Evolutionary conservation across 1,139 yeast genomes (phyloP), one percentile per base, ranked within the genome.

Genomic region (Debaryomycetaceae sp.): DNA sequence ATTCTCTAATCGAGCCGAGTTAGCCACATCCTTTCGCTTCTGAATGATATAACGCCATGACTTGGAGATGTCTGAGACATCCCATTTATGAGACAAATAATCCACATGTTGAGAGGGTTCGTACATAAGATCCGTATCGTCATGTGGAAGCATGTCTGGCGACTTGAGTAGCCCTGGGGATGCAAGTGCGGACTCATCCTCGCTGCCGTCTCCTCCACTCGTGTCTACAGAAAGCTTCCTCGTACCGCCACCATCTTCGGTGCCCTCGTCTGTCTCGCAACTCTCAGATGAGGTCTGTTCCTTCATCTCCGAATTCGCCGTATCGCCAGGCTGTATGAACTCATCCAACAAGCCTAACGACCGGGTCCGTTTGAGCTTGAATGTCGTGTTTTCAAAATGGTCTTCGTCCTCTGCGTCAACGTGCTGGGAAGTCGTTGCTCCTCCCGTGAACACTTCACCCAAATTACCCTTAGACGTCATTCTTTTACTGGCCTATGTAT

Each of bases 71-170:
- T 93, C 99, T 5, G 83, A 72, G 53, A 91, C 98, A 57, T 89
- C 89, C 99, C 99, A 93, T 60, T 93, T 80, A 61, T 93, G 97
- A 5, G 97, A 87, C 39, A 93, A 75, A 63, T 93, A 93, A 68
- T 93, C 99, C 13, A 93, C 99, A 59, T 91, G 97, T 43, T 85
- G 78, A 40, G 86, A 80, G 5, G 98, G 97, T 57, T 87, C 95
- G 51, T 80, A 80, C 43, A 79, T 79, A 35, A 91, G 75, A 56
- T 87, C 95, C 27, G 83, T 80, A 65, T 93, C 99, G 65, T 93
- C 99, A 57, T 87, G 90, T 13, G 89, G 87, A 34, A 67, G 59
- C 48, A 74, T 56, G 41, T 75, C 79, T 0, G 75, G 76, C 41
- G 68, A 63, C 39, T 52, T 53, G 34, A 55, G 46, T 6, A 45